A percentile compares a stretch with the other conserved stretches of the same genome.
These are phyloP conservation scores for Cylindrotheca fusiformis DNA, from an alignment of 108 stramenopile species.

Conservation along the genomic window DNA sequence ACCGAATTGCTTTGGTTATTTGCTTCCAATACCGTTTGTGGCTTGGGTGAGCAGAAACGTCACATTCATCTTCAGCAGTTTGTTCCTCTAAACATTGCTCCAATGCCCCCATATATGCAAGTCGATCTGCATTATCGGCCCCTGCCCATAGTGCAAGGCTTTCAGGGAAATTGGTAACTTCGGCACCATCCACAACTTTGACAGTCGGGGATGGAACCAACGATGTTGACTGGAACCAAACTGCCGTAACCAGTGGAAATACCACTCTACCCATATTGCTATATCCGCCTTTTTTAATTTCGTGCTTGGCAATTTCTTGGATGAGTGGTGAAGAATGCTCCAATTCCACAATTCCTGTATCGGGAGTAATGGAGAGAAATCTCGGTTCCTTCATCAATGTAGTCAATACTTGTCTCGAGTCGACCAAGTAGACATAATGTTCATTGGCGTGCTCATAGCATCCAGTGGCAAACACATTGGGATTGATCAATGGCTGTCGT, in stretches of 20 bases:
- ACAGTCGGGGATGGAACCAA: constrained; percentile 40
- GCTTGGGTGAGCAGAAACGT: background rate
- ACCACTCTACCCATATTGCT: constrained; percentile 31
- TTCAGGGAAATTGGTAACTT: constrained; percentile 46
- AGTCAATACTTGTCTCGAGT: constrained; percentile 38
- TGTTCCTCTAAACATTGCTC: background rate
- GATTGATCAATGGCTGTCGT: constrained; percentile 42
- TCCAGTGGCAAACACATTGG: constrained; percentile 45
- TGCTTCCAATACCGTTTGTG: constrained; percentile 23
- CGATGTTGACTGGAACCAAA: constrained; percentile 32
- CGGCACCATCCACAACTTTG: constrained; percentile 36
- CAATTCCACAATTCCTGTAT: constrained; percentile 52
- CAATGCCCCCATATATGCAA: background rate
- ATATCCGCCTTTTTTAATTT: constrained; percentile 34
- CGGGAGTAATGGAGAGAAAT: constrained; percentile 52
- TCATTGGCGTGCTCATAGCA: constrained; percentile 63
- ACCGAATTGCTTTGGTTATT: constrained; percentile 19
- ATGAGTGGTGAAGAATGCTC: constrained; percentile 25
- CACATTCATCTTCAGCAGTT: background rate
- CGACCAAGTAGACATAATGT: constrained; percentile 56
- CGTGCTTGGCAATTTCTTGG: constrained; percentile 18
- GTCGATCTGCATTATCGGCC: constrained; percentile 1
- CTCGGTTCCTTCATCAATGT: constrained; percentile 48
- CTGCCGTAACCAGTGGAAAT: constrained; percentile 50
- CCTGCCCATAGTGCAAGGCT: constrained; percentile 35